Conservation (phyloP, 2,329 filamentous ascomycete species). For the Fusarium humuli region DNA sequence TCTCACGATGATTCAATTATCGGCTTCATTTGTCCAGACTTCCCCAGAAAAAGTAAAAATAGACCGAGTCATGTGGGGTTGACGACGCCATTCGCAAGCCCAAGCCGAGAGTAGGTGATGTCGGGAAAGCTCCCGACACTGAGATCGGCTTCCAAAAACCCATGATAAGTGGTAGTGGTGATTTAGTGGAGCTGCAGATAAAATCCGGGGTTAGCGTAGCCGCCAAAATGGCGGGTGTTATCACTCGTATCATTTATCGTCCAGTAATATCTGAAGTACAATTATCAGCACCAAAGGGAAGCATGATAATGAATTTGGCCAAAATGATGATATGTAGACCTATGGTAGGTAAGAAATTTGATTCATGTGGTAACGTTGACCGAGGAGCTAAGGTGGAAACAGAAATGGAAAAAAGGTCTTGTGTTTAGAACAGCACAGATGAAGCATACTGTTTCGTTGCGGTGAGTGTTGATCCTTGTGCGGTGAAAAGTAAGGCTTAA, state of each 20-base stretch:
- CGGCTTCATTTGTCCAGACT: neutral
- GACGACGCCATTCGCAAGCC: neutral
- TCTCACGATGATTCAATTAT: neutral
- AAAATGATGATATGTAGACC: fast-evolving
- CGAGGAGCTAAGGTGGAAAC: too few species aligned
- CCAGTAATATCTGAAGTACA: too few species aligned
- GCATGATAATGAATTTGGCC: fast-evolving
- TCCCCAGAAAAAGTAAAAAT: neutral
- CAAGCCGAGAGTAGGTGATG: neutral
- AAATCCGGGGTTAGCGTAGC: slow-evolving; percentile 18
- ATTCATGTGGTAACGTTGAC: too few species aligned
- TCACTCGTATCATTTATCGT: neutral
- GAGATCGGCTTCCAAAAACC: neutral
- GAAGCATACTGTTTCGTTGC: neutral
- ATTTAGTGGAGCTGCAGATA: neutral
- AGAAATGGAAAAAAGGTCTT: too few species aligned
- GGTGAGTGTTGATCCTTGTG: neutral
- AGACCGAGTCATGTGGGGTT: neutral
- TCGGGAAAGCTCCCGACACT: slow-evolving; percentile 12
- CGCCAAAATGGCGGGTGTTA: neutral
- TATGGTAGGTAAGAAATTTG: too few species aligned
- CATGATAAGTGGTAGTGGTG: neutral
- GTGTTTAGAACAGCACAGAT: too few species aligned
- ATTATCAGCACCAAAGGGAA: neutral
- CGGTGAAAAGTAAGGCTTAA: too few species aligned